Percentiles rank a stretch among this genome's conserved stretches.
phyloP scores from a whole-genome alignment of 1,284 basidiomycete genomes.

The Polyporus tsugae region DNA sequence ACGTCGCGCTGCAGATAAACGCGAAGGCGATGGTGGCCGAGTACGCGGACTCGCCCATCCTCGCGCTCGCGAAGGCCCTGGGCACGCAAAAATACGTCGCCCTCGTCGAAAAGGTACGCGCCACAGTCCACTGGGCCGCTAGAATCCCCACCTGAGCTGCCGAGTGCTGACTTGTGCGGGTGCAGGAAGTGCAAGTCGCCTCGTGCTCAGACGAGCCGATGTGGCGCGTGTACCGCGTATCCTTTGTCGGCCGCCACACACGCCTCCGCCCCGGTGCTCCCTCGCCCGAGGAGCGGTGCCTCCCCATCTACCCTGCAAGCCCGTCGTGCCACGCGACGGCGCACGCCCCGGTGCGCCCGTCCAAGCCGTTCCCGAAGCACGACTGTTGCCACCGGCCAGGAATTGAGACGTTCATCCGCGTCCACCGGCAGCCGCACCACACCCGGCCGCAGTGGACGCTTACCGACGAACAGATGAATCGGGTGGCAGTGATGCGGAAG shows the following conservation, averaged over 20 bases:
- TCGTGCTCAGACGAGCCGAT: conserved; percentile 7
- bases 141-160: background rate
- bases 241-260: conserved; percentile 20
- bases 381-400: conserved; percentile 18
- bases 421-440: conserved; percentile 11
- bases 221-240: conserved; percentile 22
- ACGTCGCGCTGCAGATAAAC: conserved; percentile 17
- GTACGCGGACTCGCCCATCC: conserved; percentile 18
- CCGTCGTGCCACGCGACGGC: conserved; percentile 1
- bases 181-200: conserved; percentile 21
- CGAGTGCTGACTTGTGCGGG: background rate
- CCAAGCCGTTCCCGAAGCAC: conserved; percentile 12
- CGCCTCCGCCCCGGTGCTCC: background rate
- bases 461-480: conserved; percentile 7
- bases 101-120: conserved; percentile 22
- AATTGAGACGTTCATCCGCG: conserved; percentile 16
- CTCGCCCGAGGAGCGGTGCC: conserved; percentile 1
- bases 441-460: conserved; percentile 8
- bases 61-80: conserved; percentile 19
- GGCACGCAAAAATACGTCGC: conserved; percentile 18
- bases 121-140: background rate
- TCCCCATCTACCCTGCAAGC: conserved; percentile 18
- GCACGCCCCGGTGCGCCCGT: conserved; percentile 3
- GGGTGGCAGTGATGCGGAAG: conserved; percentile 7
- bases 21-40: conserved; percentile 25